Conservation (phyloP, 2,329 filamentous ascomycete species). For the Alternaria ethzedia region DNA sequence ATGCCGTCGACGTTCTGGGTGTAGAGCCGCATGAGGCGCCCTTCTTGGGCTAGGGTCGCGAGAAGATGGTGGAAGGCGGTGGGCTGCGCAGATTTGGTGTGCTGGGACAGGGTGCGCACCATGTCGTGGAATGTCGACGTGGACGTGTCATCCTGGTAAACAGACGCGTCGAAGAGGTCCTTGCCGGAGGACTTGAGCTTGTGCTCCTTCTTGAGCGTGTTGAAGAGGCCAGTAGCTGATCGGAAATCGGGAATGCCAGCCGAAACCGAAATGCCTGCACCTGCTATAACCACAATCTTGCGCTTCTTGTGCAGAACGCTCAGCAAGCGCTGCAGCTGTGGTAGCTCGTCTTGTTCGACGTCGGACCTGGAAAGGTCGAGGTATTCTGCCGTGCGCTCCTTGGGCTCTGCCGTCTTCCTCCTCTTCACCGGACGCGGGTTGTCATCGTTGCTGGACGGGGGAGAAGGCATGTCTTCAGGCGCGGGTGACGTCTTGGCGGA, state of each 20-base stretch:
- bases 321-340: slow-evolving; percentile 72
- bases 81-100: slow-evolving; percentile 78
- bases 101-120: slow-evolving; percentile 84
- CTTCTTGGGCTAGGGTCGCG: slow-evolving; percentile 85
- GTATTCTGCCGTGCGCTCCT: slow-evolving; percentile 79
- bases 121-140: slow-evolving; percentile 94
- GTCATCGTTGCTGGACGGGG: slow-evolving; percentile 61
- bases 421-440: slow-evolving; percentile 76
- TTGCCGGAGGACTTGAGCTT: slow-evolving; percentile 94
- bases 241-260: slow-evolving; percentile 98
- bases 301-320: slow-evolving; percentile 83
- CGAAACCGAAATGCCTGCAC: slow-evolving; percentile 95
- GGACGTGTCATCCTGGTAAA: slow-evolving; percentile 89
- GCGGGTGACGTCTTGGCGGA: slow-evolving; percentile 55
- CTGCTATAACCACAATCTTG: slow-evolving; percentile 96
- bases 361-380: slow-evolving; percentile 70
- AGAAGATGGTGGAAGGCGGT: slow-evolving; percentile 93
- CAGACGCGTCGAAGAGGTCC: slow-evolving; percentile 94
- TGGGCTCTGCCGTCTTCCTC: slow-evolving; percentile 63
- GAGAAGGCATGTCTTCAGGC: slow-evolving; percentile 54
- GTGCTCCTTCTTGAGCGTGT: slow-evolving; percentile 81
- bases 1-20: slow-evolving; percentile 97
- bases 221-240: slow-evolving; percentile 88
- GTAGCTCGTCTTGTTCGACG: slow-evolving; percentile 62
- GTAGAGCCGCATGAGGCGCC: slow-evolving; percentile 86